These are phyloP conservation scores for Furcasterigmium sp. DNA, from an alignment of 2,329 filamentous ascomycete genomes.

Conservation along the genomic window DNA sequence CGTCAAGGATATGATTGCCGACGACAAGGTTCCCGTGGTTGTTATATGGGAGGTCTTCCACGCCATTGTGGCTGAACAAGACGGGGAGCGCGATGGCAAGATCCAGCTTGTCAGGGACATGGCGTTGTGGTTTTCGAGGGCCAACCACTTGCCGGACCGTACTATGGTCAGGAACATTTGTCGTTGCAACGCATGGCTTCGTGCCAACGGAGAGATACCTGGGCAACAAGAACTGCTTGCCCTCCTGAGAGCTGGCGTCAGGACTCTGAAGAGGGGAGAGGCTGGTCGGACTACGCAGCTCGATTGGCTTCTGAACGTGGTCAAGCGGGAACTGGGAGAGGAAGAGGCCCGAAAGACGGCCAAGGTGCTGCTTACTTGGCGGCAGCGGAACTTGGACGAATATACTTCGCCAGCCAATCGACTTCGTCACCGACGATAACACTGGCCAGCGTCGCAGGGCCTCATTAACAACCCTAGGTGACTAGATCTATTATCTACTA, in stretches of 20 bases:
- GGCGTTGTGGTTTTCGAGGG: constrained; percentile 21
- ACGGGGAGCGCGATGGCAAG: background rate
- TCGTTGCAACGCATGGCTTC: constrained; percentile 7
- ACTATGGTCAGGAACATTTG: constrained; percentile 1
- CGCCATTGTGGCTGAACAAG: background rate
- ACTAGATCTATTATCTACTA: too few species aligned
- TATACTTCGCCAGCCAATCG: too few species aligned
- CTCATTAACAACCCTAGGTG: too few species aligned
- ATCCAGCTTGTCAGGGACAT: constrained; percentile 12
- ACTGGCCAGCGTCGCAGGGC: too few species aligned
- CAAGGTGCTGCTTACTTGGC: constrained; percentile 2
- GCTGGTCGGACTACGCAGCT: constrained; percentile 24
- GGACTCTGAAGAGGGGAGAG: constrained; percentile 27
- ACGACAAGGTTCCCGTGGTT: constrained; percentile 16
- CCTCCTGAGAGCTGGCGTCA: constrained; percentile 19
- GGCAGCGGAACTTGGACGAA: background rate
- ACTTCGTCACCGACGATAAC: too few species aligned
- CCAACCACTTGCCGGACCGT: constrained; percentile 14
- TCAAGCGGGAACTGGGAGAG: constrained; percentile 13
- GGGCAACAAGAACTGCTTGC: constrained; percentile 19
- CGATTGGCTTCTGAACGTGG: constrained; percentile 21
- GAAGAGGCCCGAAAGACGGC: constrained; percentile 13
- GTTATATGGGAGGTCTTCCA: constrained; percentile 22
- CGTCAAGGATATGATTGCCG: constrained; percentile 24
- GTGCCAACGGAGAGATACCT: constrained; percentile 9